Percentiles rank a stretch among this genome's conserved stretches.
Evolutionary conservation across 441 rosid genomes (phyloP).

Genomic region (Arabidopsis lyrata): DNA sequence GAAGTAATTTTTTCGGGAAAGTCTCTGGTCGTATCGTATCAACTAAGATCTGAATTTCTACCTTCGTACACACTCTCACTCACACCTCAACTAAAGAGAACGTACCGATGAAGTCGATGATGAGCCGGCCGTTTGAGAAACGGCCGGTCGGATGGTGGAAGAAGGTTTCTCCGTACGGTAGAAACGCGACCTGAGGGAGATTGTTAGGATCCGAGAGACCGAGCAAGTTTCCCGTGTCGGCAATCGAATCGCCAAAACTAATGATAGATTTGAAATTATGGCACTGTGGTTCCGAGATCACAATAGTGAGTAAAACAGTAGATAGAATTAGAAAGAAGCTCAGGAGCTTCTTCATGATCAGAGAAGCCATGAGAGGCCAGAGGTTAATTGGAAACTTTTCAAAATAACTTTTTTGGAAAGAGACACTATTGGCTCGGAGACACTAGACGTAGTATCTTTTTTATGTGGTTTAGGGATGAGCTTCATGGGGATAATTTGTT

Average conservation of each 20-base stretch:
- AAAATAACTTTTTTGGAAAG: no score
- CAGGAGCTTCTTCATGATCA: constrained; percentile 23
- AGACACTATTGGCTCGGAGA: no score
- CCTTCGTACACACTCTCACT: background rate
- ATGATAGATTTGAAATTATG: constrained; percentile 37
- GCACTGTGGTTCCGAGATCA: constrained; percentile 4
- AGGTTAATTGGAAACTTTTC: no score
- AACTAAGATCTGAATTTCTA: background rate
- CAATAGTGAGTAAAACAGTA: background rate
- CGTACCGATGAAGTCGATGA: constrained; percentile 45
- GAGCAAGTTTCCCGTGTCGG: constrained; percentile 43
- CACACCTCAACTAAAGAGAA: background rate
- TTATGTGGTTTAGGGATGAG: no score
- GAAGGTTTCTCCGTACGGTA: constrained; percentile 40
- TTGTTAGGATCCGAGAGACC: constrained; percentile 33
- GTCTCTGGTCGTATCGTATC: no score
- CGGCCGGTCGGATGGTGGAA: constrained; percentile 40
- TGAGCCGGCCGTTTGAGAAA: constrained; percentile 38
- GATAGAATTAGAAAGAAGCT: background rate
- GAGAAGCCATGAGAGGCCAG: constrained; percentile 24
- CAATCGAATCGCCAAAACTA: constrained; percentile 41
- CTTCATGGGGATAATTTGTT: no score
- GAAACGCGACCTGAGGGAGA: constrained; percentile 28
- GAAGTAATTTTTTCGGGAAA: background rate
- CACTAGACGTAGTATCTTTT: no score